These are phyloP conservation scores for Jimgerdemannia flammicorona DNA, from an alignment of 192 early-diverging fungal genomes.

Conservation along the genomic window DNA sequence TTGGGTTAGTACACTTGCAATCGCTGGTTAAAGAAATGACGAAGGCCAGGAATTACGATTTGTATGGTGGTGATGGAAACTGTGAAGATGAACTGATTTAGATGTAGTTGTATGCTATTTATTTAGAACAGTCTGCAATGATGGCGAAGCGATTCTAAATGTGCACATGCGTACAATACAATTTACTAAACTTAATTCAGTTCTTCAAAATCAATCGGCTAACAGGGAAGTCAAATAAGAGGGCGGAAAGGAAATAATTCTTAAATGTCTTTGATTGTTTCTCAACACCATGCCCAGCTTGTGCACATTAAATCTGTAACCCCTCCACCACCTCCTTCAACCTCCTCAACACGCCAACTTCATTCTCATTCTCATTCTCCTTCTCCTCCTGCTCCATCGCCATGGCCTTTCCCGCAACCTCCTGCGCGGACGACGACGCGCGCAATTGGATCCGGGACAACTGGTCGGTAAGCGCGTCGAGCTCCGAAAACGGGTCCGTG, in stretches of 20 bases:
- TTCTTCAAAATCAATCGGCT: too few species aligned
- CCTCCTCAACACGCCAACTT: constrained; percentile 7
- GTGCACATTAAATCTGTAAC: constrained; percentile 7
- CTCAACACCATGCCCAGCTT: not conserved
- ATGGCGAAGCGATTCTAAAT: too few species aligned
- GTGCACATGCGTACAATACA: too few species aligned
- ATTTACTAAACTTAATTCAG: not conserved
- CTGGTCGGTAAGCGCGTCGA: constrained; percentile 14
- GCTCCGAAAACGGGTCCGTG: not conserved
- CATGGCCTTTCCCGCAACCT: too few species aligned
- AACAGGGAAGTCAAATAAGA: constrained; percentile 13
- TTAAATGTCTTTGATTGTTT: constrained; percentile 5
- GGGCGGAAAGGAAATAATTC: constrained; percentile 10
- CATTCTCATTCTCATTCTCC: constrained; percentile 4
- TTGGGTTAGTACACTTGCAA: not conserved
- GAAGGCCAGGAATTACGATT: not conserved
- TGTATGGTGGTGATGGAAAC: not conserved
- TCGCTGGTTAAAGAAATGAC: not conserved
- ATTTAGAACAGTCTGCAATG: too few species aligned
- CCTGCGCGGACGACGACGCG: not conserved
- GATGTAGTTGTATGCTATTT: too few species aligned
- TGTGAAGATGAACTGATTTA: not conserved
- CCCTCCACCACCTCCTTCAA: constrained; percentile 9
- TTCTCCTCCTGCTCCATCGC: too few species aligned
- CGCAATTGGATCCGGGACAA: constrained; percentile 15